These are phyloP conservation scores for Platanthera guangdongensis DNA, from an alignment of 106 monocot species.

Conservation along the genomic window DNA sequence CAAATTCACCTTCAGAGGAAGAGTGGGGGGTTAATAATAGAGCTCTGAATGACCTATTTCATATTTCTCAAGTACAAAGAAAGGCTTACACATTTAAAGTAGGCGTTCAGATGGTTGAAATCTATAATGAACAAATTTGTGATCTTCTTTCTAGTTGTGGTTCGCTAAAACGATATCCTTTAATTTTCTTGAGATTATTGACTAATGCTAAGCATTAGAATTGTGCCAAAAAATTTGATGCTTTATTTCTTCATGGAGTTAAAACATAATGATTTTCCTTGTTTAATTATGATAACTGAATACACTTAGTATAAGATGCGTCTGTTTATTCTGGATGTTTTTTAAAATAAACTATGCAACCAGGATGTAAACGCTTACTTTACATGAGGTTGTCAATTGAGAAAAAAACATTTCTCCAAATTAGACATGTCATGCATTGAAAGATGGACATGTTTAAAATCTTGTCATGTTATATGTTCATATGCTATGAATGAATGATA, in stretches of 20 bases:
- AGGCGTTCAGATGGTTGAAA: slow-evolving; percentile 94
- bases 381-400: no score
- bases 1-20: slow-evolving; percentile 53
- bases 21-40: slow-evolving; percentile 93
- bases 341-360: neutral
- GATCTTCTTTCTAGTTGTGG: slow-evolving; percentile 76
- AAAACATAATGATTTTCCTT: neutral
- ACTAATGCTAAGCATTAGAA: neutral
- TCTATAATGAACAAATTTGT: slow-evolving; percentile 97
- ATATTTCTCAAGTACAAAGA: slow-evolving; percentile 56
- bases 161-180: slow-evolving; percentile 92
- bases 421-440: neutral
- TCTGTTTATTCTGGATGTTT: neutral
- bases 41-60: slow-evolving; percentile 77
- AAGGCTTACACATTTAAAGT: slow-evolving; percentile 68
- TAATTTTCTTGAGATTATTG: neutral
- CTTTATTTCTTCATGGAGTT: neutral
- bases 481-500: neutral
- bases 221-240: neutral
- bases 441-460: neutral
- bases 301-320: neutral
- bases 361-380: neutral
- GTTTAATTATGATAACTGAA: neutral
- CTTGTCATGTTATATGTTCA: no score
- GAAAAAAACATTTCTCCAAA: no score